Evolutionary conservation across 2,329 filamentous ascomycete species (phyloP).

Genomic region (Magnaporthiopsis poae): DNA sequence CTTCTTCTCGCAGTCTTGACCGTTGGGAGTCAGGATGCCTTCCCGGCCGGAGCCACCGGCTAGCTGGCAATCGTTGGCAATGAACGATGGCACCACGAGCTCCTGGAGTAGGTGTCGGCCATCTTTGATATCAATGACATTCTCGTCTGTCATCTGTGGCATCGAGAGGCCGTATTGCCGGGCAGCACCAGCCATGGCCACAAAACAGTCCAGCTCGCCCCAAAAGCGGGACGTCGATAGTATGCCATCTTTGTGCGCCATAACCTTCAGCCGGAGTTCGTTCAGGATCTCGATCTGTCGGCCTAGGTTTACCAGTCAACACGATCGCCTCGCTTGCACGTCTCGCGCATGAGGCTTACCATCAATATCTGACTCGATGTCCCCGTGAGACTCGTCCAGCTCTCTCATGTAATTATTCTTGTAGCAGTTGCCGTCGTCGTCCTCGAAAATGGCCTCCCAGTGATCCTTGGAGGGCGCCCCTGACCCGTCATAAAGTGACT

Average conservation of each 20-base stretch:
- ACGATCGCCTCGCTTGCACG: neutral
- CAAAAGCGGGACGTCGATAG: slow-evolving; percentile 64
- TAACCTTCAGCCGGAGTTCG: slow-evolving; percentile 57
- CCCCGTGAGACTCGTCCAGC: slow-evolving; percentile 72
- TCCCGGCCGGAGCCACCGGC: slow-evolving; percentile 42
- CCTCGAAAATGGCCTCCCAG: slow-evolving; percentile 73
- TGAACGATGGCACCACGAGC: slow-evolving; percentile 66
- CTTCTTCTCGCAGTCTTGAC: slow-evolving; percentile 13
- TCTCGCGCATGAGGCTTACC: slow-evolving; percentile 37
- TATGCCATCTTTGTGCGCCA: slow-evolving; percentile 59
- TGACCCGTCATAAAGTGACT: slow-evolving; percentile 54
- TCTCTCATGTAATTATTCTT: slow-evolving; percentile 75
- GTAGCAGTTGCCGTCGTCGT: slow-evolving; percentile 66
- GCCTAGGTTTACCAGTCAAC: slow-evolving; percentile 10
- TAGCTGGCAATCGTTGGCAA: slow-evolving; percentile 71
- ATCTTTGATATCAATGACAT: slow-evolving; percentile 62
- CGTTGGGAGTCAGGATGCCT: slow-evolving; percentile 9
- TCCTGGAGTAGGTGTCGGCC: slow-evolving; percentile 85
- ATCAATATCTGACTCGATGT: slow-evolving; percentile 75
- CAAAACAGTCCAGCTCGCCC: slow-evolving; percentile 76
- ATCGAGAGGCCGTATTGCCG: slow-evolving; percentile 59
- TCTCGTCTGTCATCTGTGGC: slow-evolving; percentile 60
- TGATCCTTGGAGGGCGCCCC: slow-evolving; percentile 38
- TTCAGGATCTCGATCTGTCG: slow-evolving; percentile 79
- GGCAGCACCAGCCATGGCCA: slow-evolving; percentile 72